These are phyloP conservation scores for Leccinum fallax DNA, from an alignment of 1,284 basidiomycete genomes.

Conservation along the genomic window DNA sequence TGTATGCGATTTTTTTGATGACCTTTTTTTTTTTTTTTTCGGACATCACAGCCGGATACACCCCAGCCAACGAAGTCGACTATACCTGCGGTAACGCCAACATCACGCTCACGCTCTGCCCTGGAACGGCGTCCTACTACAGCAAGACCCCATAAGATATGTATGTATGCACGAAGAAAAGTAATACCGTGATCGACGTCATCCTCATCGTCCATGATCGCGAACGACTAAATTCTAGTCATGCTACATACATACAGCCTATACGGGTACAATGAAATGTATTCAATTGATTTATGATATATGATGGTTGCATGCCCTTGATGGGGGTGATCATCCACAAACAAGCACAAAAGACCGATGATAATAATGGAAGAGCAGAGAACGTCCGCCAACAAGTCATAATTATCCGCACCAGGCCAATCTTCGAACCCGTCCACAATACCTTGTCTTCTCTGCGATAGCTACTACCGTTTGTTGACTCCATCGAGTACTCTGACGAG, in stretches of 20 bases:
- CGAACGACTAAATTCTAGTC: background rate
- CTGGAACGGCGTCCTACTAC: conserved; percentile 23
- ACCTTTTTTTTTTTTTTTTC: too few species aligned
- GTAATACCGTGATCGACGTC: background rate
- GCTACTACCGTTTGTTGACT: conserved; percentile 4
- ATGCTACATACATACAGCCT: background rate
- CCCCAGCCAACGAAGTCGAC: conserved; percentile 25
- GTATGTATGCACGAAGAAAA: background rate
- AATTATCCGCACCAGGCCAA: background rate
- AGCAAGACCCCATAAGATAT: background rate
- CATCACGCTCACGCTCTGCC: conserved; percentile 28
- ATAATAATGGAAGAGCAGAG: background rate
- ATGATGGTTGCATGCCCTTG: background rate
- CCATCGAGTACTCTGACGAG: conserved; percentile 25
- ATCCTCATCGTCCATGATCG: background rate
- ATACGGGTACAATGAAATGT: conserved; percentile 6
- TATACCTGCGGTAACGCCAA: conserved; percentile 22
- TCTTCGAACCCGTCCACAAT: background rate
- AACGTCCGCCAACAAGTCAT: background rate
- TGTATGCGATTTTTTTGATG: background rate
- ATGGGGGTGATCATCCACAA: background rate
- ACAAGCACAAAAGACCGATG: background rate
- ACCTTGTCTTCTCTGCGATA: background rate
- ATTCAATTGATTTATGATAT: background rate
- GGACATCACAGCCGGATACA: conserved; percentile 9